Base-by-base conservation (phyloP, 495 filamentous ascomycete species). In the Penicillium samsonianum region DNA sequence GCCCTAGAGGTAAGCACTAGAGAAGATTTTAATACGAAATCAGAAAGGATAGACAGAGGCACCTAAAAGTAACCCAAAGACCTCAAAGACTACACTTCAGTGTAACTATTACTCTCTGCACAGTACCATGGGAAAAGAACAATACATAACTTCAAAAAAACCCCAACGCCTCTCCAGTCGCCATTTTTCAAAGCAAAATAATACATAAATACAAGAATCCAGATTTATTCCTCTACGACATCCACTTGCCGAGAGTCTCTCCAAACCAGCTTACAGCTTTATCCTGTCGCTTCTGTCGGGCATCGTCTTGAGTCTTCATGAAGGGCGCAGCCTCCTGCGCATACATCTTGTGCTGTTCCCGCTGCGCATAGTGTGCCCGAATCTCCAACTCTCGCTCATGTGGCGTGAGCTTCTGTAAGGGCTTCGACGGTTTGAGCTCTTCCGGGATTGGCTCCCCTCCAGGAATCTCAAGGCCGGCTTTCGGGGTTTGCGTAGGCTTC, bases 311-410 rank as follows among this genome's bases (percentile, higher is more conserved):
- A 53, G 80, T 69, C 62, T 82, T 71, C 68, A 83, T 81, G 30
- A 88, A 72, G 4, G 75, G 73, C 20, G 75, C 70, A 25, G 89
- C 73, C 59, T 78, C 72, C 33, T 78, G 62, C 23, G 76, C 79
- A 59, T 87, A 78, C 41, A 84, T 65, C 19, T 78, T 76, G 52
- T 78, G 83, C 40, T 83, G 83, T 55, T 79, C 77, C 44, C 83
- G 65, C 54, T 90, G 84, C 20, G 82, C 83, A 58, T 80, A 73
- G 52, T 88, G 74, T 10, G 86, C 81, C 63, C 80, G 73, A 55
- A 88, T 85, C 63, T 91, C 87, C 26, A 90, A 67, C 50, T 84
- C 82, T 20, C 87, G 74, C 59, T 90, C 86, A 49, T 81, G 77
- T 4, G 83, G 83, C 0, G 78, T 77, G 20, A 91, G 73, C 45